A percentile compares a stretch with the other conserved stretches of the same genome.
phyloP scores from a whole-genome alignment of 345 rosid genomes.

The Rhodomyrtus tomentosa region DNA sequence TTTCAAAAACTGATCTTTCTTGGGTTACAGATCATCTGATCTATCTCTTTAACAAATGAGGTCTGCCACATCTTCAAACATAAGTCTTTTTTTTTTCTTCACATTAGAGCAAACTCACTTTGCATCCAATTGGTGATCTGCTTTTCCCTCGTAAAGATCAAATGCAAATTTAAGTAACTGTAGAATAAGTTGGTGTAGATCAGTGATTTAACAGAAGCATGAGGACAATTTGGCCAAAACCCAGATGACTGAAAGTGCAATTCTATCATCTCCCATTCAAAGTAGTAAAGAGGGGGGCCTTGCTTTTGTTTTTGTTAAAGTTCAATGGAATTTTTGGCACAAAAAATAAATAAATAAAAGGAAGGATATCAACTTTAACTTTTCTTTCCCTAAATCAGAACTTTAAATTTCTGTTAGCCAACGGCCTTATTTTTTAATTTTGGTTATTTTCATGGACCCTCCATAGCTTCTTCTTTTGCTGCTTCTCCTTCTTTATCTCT shows the following conservation, averaged over 20 bases:
- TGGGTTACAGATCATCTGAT: neutral
- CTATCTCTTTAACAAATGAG: neutral
- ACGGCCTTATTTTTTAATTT: slow-evolving; percentile 10
- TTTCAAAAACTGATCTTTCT: neutral
- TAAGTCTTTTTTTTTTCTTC: neutral
- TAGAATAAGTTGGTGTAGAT: neutral
- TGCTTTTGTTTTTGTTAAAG: slow-evolving; percentile 46
- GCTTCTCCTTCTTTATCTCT: neutral
- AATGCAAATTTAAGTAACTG: neutral
- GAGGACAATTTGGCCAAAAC: slow-evolving; percentile 20
- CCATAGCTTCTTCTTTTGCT: neutral
- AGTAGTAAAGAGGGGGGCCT: slow-evolving; percentile 22
- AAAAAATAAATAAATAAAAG: neutral
- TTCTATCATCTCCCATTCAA: slow-evolving; percentile 39
- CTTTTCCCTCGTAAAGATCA: neutral
- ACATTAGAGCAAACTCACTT: neutral
- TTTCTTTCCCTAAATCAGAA: slow-evolving; percentile 15
- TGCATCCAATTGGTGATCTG: neutral
- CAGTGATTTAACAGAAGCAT: slow-evolving; percentile 17
- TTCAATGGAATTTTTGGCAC: slow-evolving; percentile 32
- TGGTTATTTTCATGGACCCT: neutral
- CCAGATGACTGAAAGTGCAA: slow-evolving; percentile 32
- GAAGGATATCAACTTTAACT: slow-evolving; percentile 30
- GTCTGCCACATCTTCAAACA: neutral
- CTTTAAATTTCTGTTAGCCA: slow-evolving; percentile 45